Evolutionary conservation across 2,329 filamentous ascomycete species (phyloP), one percentile per base, ranked within the genome.

Genomic region (Penicillium sp.): DNA sequence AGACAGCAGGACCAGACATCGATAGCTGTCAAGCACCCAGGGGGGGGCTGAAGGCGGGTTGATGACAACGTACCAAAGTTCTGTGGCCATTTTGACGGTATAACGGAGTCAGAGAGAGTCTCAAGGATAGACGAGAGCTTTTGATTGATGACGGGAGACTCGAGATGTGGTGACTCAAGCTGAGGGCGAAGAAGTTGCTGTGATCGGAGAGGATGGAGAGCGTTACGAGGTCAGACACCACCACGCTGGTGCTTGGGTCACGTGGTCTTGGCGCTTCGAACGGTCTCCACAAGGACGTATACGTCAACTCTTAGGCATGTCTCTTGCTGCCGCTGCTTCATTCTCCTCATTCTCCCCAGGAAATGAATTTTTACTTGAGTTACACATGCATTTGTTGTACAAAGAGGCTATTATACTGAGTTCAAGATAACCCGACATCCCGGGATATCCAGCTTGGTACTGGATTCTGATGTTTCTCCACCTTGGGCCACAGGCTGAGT

Each of bases 51-150:
- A 70, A 70, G 68, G 59, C 59, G 67, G 57, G 60, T 66, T 60
- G 60, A 69, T 69, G 75, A 75, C 75, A 75, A 87, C 89, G 82
- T 85, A 95, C 91, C 91, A 95, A 78, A 89, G 85, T 83, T 93
- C 90, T 73, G 89, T 82, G 77, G 87, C 80, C 90, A 95, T 94
- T 74, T 81, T 89, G 83, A 65, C 56, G 51, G 60, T 33, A 60
- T 52, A 56, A 27, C 59, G 39, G 62, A 55, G 62, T 62, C 62
- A 53, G 53, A 43, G 41, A 60, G 58, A 55, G 58, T 59, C 58
- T 64, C 62, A 52, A 59, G 44, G 18, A 49, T 35, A 54, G 50
- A 18, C 54, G 53, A 35, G 57, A 68, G 60, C 63, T 68, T 55
- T 55, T 49, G 46, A 58, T 58, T 47, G 62, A 60, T 53, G 55